phyloP scores from a whole-genome alignment of 1,139 yeast species.

The Debaryomyces nepalensis region DNA sequence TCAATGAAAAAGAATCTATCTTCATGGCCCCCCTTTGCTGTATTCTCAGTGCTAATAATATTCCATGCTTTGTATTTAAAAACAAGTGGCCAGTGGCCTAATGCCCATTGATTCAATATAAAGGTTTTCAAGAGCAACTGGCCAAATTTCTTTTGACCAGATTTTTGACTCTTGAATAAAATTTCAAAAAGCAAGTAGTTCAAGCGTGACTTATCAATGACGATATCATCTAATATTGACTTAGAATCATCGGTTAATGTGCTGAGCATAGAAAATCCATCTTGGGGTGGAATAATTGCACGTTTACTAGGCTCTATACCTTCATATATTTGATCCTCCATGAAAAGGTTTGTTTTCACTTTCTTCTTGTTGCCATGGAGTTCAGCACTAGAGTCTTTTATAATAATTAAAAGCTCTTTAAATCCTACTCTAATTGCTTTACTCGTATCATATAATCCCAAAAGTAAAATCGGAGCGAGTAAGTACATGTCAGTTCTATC shows the following conservation, averaged over 20 bases:
- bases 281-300: constrained; percentile 69
- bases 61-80: constrained; percentile 42
- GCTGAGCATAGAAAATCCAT: constrained; percentile 54
- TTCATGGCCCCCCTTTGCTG: constrained; percentile 27
- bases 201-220: constrained; percentile 36
- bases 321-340: constrained; percentile 51
- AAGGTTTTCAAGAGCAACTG: constrained; percentile 42
- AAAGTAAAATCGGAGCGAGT: constrained; percentile 40
- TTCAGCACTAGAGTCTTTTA: constrained; percentile 25
- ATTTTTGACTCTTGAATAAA: constrained; percentile 34
- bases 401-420: constrained; percentile 28
- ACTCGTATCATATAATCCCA: constrained; percentile 40
- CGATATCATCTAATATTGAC: constrained; percentile 31
- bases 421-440: constrained; percentile 34
- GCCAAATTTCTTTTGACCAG: constrained; percentile 44
- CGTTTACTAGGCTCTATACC: constrained; percentile 40
- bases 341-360: constrained; percentile 31
- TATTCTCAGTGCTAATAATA: constrained; percentile 30
- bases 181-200: constrained; percentile 30
- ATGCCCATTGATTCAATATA: constrained; percentile 50
- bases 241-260: constrained; percentile 36
- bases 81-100: constrained; percentile 34
- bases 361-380: constrained; percentile 27
- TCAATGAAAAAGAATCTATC: constrained; percentile 38
- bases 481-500: constrained; percentile 33